phyloP scores from a whole-genome alignment of 176 grass and related monocot genomes.

The Calamus simplicifolius region DNA sequence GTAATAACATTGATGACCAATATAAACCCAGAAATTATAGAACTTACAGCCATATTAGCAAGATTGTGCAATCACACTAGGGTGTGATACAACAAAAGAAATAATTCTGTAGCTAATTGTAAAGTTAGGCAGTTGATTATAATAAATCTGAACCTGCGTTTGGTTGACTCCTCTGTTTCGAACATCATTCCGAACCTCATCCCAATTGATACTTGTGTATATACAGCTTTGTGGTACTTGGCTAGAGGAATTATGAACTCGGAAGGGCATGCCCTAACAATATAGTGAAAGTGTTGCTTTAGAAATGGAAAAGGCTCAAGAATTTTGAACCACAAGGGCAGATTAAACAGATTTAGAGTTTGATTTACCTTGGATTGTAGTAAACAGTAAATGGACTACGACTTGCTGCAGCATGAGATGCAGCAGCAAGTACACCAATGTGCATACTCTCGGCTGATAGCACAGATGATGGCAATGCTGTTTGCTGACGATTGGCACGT shows the following conservation, averaged over 20 bases:
- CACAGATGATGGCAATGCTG: conserved; percentile 66
- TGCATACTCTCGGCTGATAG: conserved; percentile 98
- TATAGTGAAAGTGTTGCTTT: neutral
- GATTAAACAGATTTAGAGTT: too few relatives aligned
- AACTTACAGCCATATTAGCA: too few relatives aligned
- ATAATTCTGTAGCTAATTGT: too few relatives aligned
- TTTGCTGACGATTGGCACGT: conserved; percentile 51
- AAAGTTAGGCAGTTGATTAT: too few relatives aligned
- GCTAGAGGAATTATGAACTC: conserved; percentile 79
- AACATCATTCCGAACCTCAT: conserved; percentile 99
- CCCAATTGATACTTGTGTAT: conserved; percentile 75
- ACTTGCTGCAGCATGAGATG: conserved; percentile 86
- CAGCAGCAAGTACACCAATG: conserved; percentile 87
- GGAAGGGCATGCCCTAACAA: conserved; percentile 67
- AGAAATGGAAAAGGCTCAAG: conserved; percentile 4
- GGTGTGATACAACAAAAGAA: too few relatives aligned
- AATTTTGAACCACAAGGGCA: neutral
- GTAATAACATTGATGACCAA: too few relatives aligned
- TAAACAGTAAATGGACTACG: conserved; percentile 83
- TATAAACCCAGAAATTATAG: too few relatives aligned
- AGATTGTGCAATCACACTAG: too few relatives aligned
- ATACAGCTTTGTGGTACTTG: conserved; percentile 68
- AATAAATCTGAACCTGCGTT: conserved; percentile 50
- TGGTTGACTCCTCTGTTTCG: conserved; percentile 93
- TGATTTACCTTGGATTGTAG: conserved; percentile 75